phyloP scores from a whole-genome alignment of 2,329 filamentous ascomycete species.

The Chaetomium sp. region DNA sequence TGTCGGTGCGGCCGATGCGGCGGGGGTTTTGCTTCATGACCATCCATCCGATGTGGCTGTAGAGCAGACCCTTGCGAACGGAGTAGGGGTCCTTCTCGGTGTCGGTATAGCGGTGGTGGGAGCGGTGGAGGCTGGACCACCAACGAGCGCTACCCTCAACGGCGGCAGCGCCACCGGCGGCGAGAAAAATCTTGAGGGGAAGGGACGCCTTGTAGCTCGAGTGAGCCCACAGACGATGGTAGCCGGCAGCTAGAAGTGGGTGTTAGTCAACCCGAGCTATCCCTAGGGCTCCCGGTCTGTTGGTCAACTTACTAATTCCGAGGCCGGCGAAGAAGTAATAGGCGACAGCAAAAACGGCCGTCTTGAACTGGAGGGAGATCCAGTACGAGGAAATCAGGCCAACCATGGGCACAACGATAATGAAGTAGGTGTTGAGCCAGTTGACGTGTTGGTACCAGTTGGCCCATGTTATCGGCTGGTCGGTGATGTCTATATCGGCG shows the following conservation, averaged over 20 bases:
- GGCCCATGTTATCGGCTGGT: conserved; percentile 73
- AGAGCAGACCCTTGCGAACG: conserved; percentile 82
- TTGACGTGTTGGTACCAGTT: conserved; percentile 95
- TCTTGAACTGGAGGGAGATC: conserved; percentile 73
- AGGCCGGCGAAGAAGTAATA: conserved; percentile 87
- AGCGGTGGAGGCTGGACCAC: conserved; percentile 86
- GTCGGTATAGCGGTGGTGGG: conserved; percentile 89
- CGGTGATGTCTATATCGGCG: conserved; percentile 65
- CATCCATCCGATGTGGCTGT: conserved; percentile 89
- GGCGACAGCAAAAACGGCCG: conserved; percentile 69
- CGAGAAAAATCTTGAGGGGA: conserved; percentile 80
- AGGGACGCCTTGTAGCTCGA: conserved; percentile 76
- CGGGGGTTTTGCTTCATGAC: conserved; percentile 92
- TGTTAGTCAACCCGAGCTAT: conserved; percentile 11
- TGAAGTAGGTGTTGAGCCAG: conserved; percentile 86
- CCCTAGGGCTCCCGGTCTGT: neutral
- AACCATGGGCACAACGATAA: conserved; percentile 73
- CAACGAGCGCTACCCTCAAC: conserved; percentile 85
- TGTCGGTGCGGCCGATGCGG: conserved; percentile 83
- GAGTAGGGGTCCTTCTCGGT: conserved; percentile 92
- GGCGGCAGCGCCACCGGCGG: conserved; percentile 77
- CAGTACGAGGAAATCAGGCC: conserved; percentile 76
- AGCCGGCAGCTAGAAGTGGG: conserved; percentile 51
- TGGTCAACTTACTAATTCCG: conserved; percentile 66
- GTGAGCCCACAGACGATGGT: conserved; percentile 86